Evolutionary conservation across 164 flowering plant genomes (phyloP).

Genomic region (Annona squamosa): DNA sequence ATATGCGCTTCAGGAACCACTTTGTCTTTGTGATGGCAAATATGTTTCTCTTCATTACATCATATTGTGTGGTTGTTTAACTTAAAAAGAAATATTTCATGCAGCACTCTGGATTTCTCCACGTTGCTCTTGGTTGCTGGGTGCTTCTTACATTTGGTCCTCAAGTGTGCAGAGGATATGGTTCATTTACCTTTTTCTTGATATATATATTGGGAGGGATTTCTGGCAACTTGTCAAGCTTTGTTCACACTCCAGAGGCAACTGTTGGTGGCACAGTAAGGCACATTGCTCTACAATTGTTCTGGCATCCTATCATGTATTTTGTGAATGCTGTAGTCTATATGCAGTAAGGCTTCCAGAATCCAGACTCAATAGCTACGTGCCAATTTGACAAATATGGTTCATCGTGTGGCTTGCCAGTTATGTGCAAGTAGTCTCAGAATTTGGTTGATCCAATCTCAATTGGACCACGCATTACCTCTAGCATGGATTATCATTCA

Average conservation of each 20-base stretch:
- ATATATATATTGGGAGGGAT: slow-evolving; percentile 70
- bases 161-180: slow-evolving; percentile 54
- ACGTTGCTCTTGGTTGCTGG: slow-evolving; percentile 62
- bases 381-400: background rate
- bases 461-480: background rate
- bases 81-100: slow-evolving; percentile 4
- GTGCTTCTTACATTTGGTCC: slow-evolving; percentile 60
- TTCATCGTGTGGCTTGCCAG: background rate
- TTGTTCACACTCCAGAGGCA: slow-evolving; percentile 60
- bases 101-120: slow-evolving; percentile 74
- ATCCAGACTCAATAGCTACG: background rate
- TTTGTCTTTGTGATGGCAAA: background rate
- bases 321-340: background rate
- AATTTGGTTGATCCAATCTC: background rate
- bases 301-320: background rate
- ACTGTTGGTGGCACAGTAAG: slow-evolving; percentile 83
- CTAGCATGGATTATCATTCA: background rate
- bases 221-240: slow-evolving; percentile 64
- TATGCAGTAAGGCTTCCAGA: too few relatives aligned
- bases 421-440: background rate
- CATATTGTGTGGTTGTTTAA: background rate
- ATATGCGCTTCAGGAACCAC: background rate
- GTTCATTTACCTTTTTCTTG: slow-evolving; percentile 58
- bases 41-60: background rate
- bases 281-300: background rate